A percentile compares a stretch with the other conserved stretches of the same genome.
Conservation (phyloP, 164 flowering plant genomes). For the Buxus sempervirens region DNA sequence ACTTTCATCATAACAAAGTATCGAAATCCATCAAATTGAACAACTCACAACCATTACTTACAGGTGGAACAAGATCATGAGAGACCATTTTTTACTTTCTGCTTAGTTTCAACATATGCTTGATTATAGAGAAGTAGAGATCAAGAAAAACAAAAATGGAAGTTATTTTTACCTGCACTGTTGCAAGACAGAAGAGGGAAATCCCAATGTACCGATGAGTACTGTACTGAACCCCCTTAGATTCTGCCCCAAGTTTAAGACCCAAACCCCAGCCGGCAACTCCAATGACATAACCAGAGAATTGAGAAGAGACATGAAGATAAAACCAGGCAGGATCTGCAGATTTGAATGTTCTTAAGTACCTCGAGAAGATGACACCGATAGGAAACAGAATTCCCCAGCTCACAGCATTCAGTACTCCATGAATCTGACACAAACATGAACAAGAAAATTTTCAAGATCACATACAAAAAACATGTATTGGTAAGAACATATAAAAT, state of each 20-base stretch:
- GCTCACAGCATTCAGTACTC: constrained; percentile 68
- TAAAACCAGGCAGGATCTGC: constrained; percentile 58
- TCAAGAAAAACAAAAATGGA: background rate
- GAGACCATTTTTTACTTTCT: too few species aligned
- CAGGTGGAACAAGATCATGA: too few species aligned
- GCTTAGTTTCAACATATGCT: too few species aligned
- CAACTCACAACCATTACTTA: too few species aligned
- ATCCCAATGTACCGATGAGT: constrained; percentile 36
- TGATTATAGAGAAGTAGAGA: background rate
- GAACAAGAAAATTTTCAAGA: background rate
- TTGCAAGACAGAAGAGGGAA: constrained; percentile 25
- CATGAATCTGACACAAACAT: constrained; percentile 59
- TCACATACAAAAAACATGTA: background rate
- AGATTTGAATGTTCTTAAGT: constrained; percentile 45
- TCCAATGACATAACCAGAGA: constrained; percentile 30
- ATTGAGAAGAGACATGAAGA: constrained; percentile 32
- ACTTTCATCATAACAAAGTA: too few species aligned
- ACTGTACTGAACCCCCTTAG: constrained; percentile 13
- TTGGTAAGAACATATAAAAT: too few species aligned
- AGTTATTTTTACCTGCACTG: constrained; percentile 29
- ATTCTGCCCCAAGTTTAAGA: constrained; percentile 32
- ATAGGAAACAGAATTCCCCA: constrained; percentile 81
- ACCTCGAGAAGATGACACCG: constrained; percentile 64
- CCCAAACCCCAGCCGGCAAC: constrained; percentile 40
- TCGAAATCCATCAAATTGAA: too few species aligned